Percentiles rank a stretch among this genome's conserved stretches.
These are phyloP conservation scores for Suhomyces yuchorum DNA, from an alignment of 1,139 yeast species.

Conservation along the genomic window DNA sequence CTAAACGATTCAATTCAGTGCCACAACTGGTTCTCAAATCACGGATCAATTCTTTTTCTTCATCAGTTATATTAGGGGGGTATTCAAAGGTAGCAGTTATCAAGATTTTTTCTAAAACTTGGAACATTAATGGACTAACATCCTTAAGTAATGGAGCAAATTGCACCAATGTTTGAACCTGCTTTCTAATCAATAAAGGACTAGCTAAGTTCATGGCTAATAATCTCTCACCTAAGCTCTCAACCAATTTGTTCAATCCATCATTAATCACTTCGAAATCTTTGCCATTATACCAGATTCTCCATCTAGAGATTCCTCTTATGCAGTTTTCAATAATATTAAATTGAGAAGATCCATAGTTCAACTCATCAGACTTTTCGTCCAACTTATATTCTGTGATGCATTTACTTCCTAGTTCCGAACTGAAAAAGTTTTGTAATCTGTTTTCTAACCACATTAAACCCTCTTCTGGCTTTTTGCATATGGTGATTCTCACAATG, in stretches of 20 bases:
- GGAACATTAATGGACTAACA: constrained; percentile 70
- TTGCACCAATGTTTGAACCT: constrained; percentile 92
- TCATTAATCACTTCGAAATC: constrained; percentile 63
- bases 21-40: constrained; percentile 93
- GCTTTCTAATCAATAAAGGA: constrained; percentile 80
- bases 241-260: constrained; percentile 63
- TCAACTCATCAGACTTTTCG: constrained; percentile 68
- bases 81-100: constrained; percentile 86
- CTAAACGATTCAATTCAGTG: constrained; percentile 89
- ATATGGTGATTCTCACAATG: constrained; percentile 82
- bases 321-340: constrained; percentile 87
- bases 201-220: constrained; percentile 75
- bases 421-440: constrained; percentile 70
- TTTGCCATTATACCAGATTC: constrained; percentile 77
- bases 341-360: constrained; percentile 79
- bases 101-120: constrained; percentile 81
- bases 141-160: constrained; percentile 91
- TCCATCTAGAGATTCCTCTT: constrained; percentile 95
- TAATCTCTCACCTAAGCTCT: constrained; percentile 74
- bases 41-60: constrained; percentile 76
- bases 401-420: constrained; percentile 70
- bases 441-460: constrained; percentile 79
- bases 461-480: constrained; percentile 83
- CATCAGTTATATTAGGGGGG: constrained; percentile 68
- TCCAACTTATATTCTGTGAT: constrained; percentile 57